phyloP scores from a whole-genome alignment of 768 basidiomycete species.

The Suillus clintonianus region DNA sequence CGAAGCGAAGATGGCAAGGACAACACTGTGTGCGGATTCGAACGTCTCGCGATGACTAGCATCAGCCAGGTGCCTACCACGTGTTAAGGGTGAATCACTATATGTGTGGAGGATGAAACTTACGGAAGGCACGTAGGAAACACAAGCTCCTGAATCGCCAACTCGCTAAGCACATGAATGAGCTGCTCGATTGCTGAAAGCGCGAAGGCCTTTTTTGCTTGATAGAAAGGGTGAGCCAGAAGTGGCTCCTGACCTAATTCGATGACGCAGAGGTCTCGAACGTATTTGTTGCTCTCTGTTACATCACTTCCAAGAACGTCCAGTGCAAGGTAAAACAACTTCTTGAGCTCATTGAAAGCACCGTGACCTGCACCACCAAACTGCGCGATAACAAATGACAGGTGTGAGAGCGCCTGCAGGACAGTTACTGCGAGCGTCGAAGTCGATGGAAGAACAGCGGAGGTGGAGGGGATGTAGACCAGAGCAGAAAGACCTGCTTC shows the following conservation, averaged over 20 bases:
- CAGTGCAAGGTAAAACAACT: conserved; percentile 73
- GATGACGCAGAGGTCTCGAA: conserved; percentile 37
- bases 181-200: conserved; percentile 81
- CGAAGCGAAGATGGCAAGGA: conserved; percentile 72
- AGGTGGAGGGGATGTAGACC: conserved; percentile 50
- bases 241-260: conserved; percentile 24
- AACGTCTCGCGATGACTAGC: conserved; percentile 69
- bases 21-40: conserved; percentile 84
- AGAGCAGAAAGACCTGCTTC: conserved; percentile 60
- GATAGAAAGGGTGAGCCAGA: conserved; percentile 24
- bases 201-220: conserved; percentile 57
- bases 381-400: conserved; percentile 77
- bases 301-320: conserved; percentile 61
- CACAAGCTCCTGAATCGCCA: conserved; percentile 54
- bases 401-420: conserved; percentile 59
- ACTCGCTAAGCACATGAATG: conserved; percentile 56
- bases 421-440: conserved; percentile 53
- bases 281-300: conserved; percentile 39
- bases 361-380: conserved; percentile 66
- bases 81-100: neutral
- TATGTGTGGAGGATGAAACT: conserved; percentile 26
- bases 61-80: conserved; percentile 58
- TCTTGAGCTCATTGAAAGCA: conserved; percentile 72
- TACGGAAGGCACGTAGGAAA: conserved; percentile 69
- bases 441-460: conserved; percentile 33